Conservation (phyloP, 2,329 filamentous ascomycete species). For the Arachnopeziza araneosa region DNA sequence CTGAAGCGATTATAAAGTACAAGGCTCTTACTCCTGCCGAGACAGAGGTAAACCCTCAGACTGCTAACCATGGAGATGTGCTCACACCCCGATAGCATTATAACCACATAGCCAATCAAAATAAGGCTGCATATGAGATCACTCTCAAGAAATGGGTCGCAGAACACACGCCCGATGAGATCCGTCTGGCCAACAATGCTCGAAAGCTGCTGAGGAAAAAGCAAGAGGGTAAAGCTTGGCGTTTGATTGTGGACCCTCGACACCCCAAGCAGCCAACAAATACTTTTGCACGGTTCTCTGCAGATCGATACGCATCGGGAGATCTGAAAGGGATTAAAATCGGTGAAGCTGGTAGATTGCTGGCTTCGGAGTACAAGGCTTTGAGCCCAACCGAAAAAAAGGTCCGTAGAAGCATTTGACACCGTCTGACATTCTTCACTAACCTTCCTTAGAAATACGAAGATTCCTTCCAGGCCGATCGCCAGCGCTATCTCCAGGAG, state of each 20-base stretch:
- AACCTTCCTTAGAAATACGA: constrained; percentile 23
- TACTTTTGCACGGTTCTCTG: constrained; percentile 39
- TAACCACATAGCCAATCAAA: constrained; percentile 44
- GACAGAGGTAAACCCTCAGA: constrained; percentile 31
- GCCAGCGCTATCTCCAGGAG: constrained; percentile 27
- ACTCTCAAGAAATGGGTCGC: constrained; percentile 49
- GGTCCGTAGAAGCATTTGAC: constrained; percentile 15
- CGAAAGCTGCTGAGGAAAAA: constrained; percentile 32
- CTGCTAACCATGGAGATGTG: background rate
- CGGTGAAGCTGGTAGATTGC: constrained; percentile 36
- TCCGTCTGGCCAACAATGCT: constrained; percentile 53
- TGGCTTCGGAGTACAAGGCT: constrained; percentile 42
- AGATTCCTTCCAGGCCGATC: constrained; percentile 25
- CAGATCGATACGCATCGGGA: constrained; percentile 39
- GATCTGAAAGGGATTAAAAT: constrained; percentile 44
- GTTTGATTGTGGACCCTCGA: constrained; percentile 48
- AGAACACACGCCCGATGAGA: constrained; percentile 48
- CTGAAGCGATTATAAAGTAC: background rate
- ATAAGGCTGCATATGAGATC: constrained; percentile 37
- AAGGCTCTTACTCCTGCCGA: constrained; percentile 27
- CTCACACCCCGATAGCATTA: constrained; percentile 40
- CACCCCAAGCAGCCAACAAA: constrained; percentile 38
- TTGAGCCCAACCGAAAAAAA: constrained; percentile 42
- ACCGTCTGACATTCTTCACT: background rate
- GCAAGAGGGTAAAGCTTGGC: constrained; percentile 2